Base-by-base conservation (phyloP, 2,329 filamentous ascomycete species). In the Anisogramma anomala region DNA sequence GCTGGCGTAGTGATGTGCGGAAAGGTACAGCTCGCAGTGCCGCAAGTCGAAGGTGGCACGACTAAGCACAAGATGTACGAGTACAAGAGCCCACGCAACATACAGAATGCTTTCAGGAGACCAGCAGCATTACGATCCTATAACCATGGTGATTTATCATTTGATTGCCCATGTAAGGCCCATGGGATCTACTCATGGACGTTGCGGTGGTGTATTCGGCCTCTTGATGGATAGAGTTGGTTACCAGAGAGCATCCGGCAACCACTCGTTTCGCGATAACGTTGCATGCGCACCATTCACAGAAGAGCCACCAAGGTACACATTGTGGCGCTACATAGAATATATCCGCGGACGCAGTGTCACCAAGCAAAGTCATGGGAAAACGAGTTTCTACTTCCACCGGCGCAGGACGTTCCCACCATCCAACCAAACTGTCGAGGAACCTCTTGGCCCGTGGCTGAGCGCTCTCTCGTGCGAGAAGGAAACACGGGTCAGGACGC, bases 351-450 rank as follows among this genome's bases (percentile, higher is more conserved):
- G 14, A 36, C 17, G 34, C 27, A 30, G 14, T 31, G 36, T 44
- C 42, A 36, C 39, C 33, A 41, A 36, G 31, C 6, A 30, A 39
- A 17, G 5, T 5, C 6, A 23, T 5, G 9, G 22, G 9, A 23
- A 23, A 5, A 23, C 5, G 30, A 15, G 14, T n/a, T 8, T 23
- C 28, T n/a, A 17, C 20, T 19, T 26, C 32, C 42, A 33, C 44
- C 44, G 44, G 36, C 44, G 36, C 36, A 26, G 42, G 68, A 69
- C 74, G 74, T 79, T 73, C 69, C 74, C 77, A 71, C 71, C 71
- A 71, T 66, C 71, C 71, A 43, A 50, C 45, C 59, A 60, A 58
- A 62, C 68, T 72, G 68, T 72, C 68, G 68, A 55, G 52, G 52
- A 57, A 53, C 51, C 47, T 39, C 39, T 14, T 30, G 25, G 19